Conservation (phyloP, 441 rosid species). For the Adansonia rubrostipa region DNA sequence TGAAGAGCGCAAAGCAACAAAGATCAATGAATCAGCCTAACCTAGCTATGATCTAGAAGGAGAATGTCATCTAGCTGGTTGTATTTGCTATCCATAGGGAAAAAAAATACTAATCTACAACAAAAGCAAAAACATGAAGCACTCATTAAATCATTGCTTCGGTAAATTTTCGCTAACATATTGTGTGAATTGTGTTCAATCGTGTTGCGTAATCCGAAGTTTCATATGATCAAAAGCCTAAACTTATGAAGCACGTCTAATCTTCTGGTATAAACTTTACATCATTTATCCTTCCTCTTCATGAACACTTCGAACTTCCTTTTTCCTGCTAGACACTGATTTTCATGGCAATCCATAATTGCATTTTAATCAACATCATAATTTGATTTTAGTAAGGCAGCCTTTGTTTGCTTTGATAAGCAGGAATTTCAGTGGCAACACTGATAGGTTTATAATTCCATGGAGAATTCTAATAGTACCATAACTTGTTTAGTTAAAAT, state of each 20-base stretch:
- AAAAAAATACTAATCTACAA: conserved; percentile 10
- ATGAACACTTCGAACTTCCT: conserved; percentile 32
- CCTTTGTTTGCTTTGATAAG: conserved; percentile 44
- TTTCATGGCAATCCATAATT: conserved; percentile 38
- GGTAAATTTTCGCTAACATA: conserved; percentile 25
- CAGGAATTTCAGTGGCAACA: conserved; percentile 43
- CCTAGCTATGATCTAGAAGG: conserved; percentile 20
- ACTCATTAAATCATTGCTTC: conserved; percentile 32
- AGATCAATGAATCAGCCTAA: conserved; percentile 20
- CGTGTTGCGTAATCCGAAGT: conserved; percentile 33
- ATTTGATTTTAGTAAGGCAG: conserved; percentile 37
- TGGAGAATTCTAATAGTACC: conserved; percentile 22
- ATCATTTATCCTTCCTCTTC: conserved; percentile 37
- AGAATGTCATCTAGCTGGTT: not conserved
- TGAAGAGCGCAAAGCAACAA: not conserved
- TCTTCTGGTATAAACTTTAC: conserved; percentile 35
- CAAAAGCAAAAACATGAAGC: conserved; percentile 11
- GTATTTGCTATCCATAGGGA: not conserved
- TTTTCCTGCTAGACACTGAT: conserved; percentile 35
- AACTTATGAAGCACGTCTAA: conserved; percentile 37
- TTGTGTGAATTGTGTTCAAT: conserved; percentile 33
- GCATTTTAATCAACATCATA: conserved; percentile 38
- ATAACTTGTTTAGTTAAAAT: not conserved
- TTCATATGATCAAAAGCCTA: conserved; percentile 37
- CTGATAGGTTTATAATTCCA: conserved; percentile 18